Evolutionary conservation across 2,329 filamentous ascomycete genomes (phyloP), one percentile per base, ranked within the genome.

Genomic region (Beauveria sp.): DNA sequence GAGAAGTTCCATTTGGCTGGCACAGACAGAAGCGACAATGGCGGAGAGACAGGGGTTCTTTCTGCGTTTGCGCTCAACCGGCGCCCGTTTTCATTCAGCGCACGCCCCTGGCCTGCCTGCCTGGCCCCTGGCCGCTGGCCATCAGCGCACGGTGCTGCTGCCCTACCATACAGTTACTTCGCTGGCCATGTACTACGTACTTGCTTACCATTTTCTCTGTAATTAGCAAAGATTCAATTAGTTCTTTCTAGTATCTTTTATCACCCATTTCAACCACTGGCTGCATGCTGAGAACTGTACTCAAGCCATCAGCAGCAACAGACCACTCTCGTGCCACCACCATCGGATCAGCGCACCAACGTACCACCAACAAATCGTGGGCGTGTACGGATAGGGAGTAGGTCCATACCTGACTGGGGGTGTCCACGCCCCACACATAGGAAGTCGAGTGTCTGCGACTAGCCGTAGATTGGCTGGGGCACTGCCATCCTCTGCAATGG

Each of bases 401-500:
- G 12, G 34, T 38, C 16, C 34, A 38, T 38, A 46, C 49, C 30
- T 7, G n/a, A 20, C 9, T 24, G 43, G 54, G 43, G 28, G 54
- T 52, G 42, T 38, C n/a, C 28, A 3, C 22, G 46, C 47, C 56
- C 56, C 56, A 58, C 56, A 43, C 3, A 9, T 18, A 6, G 40
- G 24, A 24, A 45, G 53, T 45, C 38, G 20, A 55, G 45, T 47
- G 30, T 20, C 45, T 40, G 42, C 16, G 20, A 53, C 43, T 57
- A 57, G 40, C 46, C 34, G 47, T 40, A 53, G 57, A 59, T 46
- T 59, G 57, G 22, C 57, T 53, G 38, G 49, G 40, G 40, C 45
- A 12, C 26, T 59, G 49, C 24, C 26, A 30, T 34, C 24, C 8
- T 34, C 24, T n/a, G 42, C 52, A 5, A 18, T 20, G 10, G 20